phyloP scores from a whole-genome alignment of 2,329 filamentous ascomycete genomes.

The Geoglossum cookeanum region DNA sequence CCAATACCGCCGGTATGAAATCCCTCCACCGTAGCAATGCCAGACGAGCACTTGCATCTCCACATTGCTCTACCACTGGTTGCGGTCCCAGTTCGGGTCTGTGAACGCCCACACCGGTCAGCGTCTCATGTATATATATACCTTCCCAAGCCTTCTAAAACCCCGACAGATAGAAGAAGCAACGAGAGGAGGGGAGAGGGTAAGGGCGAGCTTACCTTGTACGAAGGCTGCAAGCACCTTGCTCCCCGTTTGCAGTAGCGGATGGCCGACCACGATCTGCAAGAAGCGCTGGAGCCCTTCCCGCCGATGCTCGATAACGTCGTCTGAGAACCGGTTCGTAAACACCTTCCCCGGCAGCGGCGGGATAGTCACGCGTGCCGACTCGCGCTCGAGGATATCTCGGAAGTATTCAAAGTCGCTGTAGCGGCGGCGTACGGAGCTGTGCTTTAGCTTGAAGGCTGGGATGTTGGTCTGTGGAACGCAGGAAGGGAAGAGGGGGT shows the following conservation, averaged over 20 bases:
- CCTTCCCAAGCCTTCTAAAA: background rate
- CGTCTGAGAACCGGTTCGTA: slow-evolving; percentile 92
- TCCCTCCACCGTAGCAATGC: background rate
- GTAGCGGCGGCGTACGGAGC: slow-evolving; percentile 78
- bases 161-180: background rate
- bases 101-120: background rate
- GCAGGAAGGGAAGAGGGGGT: background rate
- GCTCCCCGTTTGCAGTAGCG: slow-evolving; percentile 88
- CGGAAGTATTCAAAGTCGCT: slow-evolving; percentile 98
- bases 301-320: slow-evolving; percentile 87
- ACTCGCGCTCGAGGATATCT: slow-evolving; percentile 92
- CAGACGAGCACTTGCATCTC: background rate
- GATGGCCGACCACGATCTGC: slow-evolving; percentile 94
- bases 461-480: slow-evolving; percentile 64
- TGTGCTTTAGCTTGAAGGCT: slow-evolving; percentile 87
- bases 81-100: slow-evolving; percentile 52
- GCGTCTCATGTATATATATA: background rate
- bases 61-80: slow-evolving; percentile 44
- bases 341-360: slow-evolving; percentile 94
- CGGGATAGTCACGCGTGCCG: slow-evolving; percentile 83
- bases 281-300: slow-evolving; percentile 88
- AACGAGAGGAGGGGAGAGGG: too few species aligned
- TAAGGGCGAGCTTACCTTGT: slow-evolving; percentile 54
- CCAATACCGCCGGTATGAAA: background rate
- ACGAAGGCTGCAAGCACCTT: slow-evolving; percentile 94